Base-by-base conservation (phyloP, 2,329 filamentous ascomycete genomes). In the Botrytis sinoallii region DNA sequence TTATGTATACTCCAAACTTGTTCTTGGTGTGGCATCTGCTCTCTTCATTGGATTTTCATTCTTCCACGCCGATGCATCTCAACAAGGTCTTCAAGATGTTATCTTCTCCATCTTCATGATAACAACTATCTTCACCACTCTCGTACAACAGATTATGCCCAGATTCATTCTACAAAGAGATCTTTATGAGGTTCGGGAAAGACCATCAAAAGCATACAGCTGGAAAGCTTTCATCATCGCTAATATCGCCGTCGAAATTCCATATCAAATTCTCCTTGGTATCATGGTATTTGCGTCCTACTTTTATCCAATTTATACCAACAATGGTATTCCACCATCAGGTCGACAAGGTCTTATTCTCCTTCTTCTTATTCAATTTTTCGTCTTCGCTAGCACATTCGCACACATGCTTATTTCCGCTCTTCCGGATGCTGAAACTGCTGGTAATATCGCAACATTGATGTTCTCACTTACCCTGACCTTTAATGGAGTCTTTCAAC, bases 361-460 rank as follows among this genome's bases (percentile, higher is more conserved):
- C 84, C 85, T 97, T 38, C 89, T 93, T 77, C 84, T 95, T 29
- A 86, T 91, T 77, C 85, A 88, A 77, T 97, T 97, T 86, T 88
- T 95, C 78, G 83, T 97, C 68, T 95, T 94, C 83, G 90, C 92
- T 0, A 92, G 89, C n/a, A 96, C 93, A 3, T 97, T 97, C 80
- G 90, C 93, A 12, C 89, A 93, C 74, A 89, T 95, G 84, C 85
- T 94, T 76, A 94, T 97, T 77, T 88, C 93, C 1, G 91, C 90
- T 10, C 88, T 95, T 70, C 91, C 93, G 64, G 89, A 90, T 61
- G 91, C 93, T 20, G 92, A 95, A 82, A 92, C 89, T 0, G 93
- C 91, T 73, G 92, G 91, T 60, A 94, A 94, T 81, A 86, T 96
- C 75, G 92, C 92, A 77, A 94, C 93, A 74, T 81, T 95, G 73